Conservation (phyloP, 306 rosid species). For the Spatholobus suberectus region DNA sequence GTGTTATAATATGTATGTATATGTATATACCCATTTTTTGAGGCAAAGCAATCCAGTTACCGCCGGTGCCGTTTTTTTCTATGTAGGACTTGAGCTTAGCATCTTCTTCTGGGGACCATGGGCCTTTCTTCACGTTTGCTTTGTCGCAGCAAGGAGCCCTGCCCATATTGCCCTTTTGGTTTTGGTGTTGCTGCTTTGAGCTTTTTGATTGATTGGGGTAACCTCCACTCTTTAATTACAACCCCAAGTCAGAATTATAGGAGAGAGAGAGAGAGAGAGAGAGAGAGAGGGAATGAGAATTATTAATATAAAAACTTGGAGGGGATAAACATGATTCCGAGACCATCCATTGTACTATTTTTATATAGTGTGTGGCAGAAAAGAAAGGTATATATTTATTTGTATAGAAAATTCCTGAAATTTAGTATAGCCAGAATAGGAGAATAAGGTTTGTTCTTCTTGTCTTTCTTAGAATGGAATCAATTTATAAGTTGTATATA, state of each 20-base stretch:
- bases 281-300: constrained; percentile 6
- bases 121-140: constrained; percentile 64
- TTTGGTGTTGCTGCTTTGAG: constrained; percentile 39
- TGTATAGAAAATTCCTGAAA: constrained; percentile 53
- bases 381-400: constrained; percentile 31
- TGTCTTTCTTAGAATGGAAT: constrained; percentile 76
- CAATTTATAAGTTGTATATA: constrained; percentile 41
- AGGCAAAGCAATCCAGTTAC: constrained; percentile 62
- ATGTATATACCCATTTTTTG: constrained; percentile 65
- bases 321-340: constrained; percentile 58
- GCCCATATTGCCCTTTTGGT: constrained; percentile 60
- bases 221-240: constrained; percentile 40
- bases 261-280: constrained; percentile 48
- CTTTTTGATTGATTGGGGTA: constrained; percentile 46
- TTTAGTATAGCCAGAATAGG: constrained; percentile 68
- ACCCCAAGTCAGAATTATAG: constrained; percentile 40
- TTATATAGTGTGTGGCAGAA: constrained; percentile 48
- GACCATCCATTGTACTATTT: constrained; percentile 41
- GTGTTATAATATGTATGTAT: background rate
- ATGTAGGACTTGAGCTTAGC: constrained; percentile 55
- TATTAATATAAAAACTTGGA: constrained; percentile 46
- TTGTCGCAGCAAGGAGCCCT: constrained; percentile 83
- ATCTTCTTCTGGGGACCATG: constrained; percentile 66
- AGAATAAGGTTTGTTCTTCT: constrained; percentile 78
- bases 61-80: constrained; percentile 56